Evolutionary conservation across 2,329 filamentous ascomycete species (phyloP).

Genomic region (Blastomyces parvus): DNA sequence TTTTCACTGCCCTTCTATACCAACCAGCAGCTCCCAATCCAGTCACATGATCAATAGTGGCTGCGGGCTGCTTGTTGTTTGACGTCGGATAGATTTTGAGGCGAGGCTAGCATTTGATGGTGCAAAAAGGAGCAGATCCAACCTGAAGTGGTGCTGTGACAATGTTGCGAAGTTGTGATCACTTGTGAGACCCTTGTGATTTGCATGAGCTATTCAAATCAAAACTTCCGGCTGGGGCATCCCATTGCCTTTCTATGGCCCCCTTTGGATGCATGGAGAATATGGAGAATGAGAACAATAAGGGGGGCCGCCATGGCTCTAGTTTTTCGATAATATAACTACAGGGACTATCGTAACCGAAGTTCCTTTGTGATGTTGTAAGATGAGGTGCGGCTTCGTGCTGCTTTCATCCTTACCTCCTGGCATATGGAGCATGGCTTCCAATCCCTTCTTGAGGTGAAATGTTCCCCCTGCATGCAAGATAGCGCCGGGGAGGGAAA

Average conservation of each 20-base stretch:
- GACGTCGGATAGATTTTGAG: neutral
- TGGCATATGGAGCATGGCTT: neutral
- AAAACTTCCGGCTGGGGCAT: neutral
- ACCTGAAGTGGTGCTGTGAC: neutral
- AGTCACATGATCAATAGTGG: slow-evolving; percentile 2
- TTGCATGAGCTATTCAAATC: no score
- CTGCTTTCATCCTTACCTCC: neutral
- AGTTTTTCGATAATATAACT: neutral
- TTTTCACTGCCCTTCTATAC: neutral
- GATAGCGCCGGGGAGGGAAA: neutral
- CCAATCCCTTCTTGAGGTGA: no score
- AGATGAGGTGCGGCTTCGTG: neutral
- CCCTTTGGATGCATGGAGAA: neutral
- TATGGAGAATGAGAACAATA: neutral
- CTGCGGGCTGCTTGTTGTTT: neutral
- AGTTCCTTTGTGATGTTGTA: neutral
- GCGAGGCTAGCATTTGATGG: neutral
- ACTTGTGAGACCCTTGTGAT: no score
- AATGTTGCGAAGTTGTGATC: no score
- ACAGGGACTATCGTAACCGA: neutral
- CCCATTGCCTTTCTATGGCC: neutral
- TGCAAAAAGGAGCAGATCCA: neutral
- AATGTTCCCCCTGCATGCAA: neutral
- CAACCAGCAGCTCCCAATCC: neutral
- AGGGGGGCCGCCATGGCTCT: no score